These are phyloP conservation scores for Exutisphaerella laricina DNA, from an alignment of 2,329 filamentous ascomycete genomes.

Conservation along the genomic window DNA sequence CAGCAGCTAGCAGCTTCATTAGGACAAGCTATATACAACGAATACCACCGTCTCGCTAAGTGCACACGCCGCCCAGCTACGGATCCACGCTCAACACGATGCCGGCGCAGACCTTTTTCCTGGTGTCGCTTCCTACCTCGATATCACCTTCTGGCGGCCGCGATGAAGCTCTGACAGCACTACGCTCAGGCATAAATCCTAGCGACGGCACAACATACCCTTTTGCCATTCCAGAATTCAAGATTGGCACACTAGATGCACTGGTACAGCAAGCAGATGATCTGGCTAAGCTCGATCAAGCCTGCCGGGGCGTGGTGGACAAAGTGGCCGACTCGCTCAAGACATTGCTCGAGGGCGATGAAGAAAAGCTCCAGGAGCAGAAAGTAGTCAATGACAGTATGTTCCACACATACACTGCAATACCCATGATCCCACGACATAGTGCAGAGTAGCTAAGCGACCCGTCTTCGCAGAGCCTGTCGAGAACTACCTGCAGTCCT, in stretches of 20 bases:
- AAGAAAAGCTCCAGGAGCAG: slow-evolving; percentile 75
- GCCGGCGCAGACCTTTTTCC: slow-evolving; percentile 61
- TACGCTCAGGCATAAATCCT: slow-evolving; percentile 64
- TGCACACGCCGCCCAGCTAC: too few relatives aligned
- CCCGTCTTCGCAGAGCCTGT: slow-evolving; percentile 65
- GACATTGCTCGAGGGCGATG: slow-evolving; percentile 75
- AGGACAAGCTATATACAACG: too few relatives aligned
- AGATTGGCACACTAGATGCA: slow-evolving; percentile 93
- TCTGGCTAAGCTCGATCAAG: slow-evolving; percentile 75
- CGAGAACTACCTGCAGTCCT: slow-evolving; percentile 82
- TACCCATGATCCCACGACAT: too few relatives aligned
- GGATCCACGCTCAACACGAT: too few relatives aligned
- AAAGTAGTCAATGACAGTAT: slow-evolving; percentile 92
- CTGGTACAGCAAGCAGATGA: slow-evolving; percentile 96
- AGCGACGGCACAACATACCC: slow-evolving; percentile 71
- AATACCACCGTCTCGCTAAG: too few relatives aligned
- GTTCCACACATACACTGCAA: too few relatives aligned
- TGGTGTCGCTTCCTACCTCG: slow-evolving; percentile 83
- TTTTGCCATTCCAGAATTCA: slow-evolving; percentile 88
- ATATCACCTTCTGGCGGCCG: slow-evolving; percentile 75
- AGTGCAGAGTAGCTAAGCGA: too few relatives aligned
- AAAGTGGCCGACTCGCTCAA: slow-evolving; percentile 86
- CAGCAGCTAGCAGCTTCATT: too few relatives aligned
- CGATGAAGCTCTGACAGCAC: slow-evolving; percentile 72
- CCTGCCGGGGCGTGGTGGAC: slow-evolving; percentile 73